A percentile compares a stretch with the other conserved stretches of the same genome.
These are phyloP conservation scores for Ganoderma boninense DNA, from an alignment of 1,284 basidiomycete species.

Conservation along the genomic window DNA sequence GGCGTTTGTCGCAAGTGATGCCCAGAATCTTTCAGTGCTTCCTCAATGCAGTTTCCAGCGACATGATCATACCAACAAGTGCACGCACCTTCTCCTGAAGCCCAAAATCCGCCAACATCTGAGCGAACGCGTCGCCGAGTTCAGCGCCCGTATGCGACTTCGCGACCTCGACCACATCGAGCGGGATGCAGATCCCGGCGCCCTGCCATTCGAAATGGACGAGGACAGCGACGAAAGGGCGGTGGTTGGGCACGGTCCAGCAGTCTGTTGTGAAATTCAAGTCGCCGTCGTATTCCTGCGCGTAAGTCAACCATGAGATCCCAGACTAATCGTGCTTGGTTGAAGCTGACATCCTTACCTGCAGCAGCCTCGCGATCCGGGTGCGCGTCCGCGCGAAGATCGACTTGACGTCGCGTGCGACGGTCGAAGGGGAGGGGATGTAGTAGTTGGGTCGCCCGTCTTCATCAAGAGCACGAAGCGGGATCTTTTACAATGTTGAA, in stretches of 20 bases:
- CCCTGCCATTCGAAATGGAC: slow-evolving; percentile 20
- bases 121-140: slow-evolving; percentile 37
- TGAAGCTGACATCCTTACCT: neutral
- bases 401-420: slow-evolving; percentile 27
- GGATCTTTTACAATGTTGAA: slow-evolving; percentile 33
- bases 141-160: slow-evolving; percentile 37
- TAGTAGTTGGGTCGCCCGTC: slow-evolving; percentile 33
- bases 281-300: slow-evolving; percentile 12
- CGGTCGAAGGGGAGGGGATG: slow-evolving; percentile 30
- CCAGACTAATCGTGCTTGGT: too few relatives aligned
- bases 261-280: slow-evolving; percentile 17
- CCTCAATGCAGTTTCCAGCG: too few relatives aligned
- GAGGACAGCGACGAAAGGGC: slow-evolving; percentile 11
- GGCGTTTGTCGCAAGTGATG: neutral
- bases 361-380: slow-evolving; percentile 13
- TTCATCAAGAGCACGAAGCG: slow-evolving; percentile 34
- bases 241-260: slow-evolving; percentile 24
- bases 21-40: neutral
- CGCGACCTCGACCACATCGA: slow-evolving; percentile 40
- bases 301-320: neutral
- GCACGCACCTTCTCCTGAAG: slow-evolving; percentile 42
- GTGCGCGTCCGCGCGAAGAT: slow-evolving; percentile 11
- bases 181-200: slow-evolving; percentile 26
- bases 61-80: too few relatives aligned
- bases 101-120: slow-evolving; percentile 41